A percentile compares a stretch with the other conserved stretches of the same genome.
These are phyloP conservation scores for Blastomyces emzantsi DNA, from an alignment of 2,329 filamentous ascomycete species.

Conservation along the genomic window DNA sequence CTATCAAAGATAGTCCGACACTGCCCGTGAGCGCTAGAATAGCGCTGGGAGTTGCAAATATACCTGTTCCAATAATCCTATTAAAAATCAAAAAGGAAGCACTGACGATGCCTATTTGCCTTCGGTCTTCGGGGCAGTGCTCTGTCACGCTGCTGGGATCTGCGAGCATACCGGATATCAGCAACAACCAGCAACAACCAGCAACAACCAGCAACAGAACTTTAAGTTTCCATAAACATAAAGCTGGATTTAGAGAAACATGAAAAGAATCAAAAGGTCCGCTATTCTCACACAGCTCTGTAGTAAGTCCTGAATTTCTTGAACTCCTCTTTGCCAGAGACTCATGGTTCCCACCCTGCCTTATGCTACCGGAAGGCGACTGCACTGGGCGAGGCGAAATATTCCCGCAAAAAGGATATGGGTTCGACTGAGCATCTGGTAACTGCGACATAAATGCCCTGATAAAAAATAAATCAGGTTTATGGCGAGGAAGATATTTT, in stretches of 20 bases:
- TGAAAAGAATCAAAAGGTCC: not conserved
- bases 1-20: conserved; percentile 40
- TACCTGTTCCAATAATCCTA: conserved; percentile 42
- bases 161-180: not conserved
- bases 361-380: not conserved
- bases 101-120: conserved; percentile 34
- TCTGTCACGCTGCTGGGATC: conserved; percentile 15
- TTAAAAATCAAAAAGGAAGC: conserved; percentile 43
- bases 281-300: conserved; percentile 1
- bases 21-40: conserved; percentile 39
- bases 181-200: not conserved
- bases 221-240: not conserved
- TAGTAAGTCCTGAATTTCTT: not conserved
- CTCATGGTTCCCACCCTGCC: not conserved
- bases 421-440: not conserved
- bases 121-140: conserved; percentile 30
- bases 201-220: not conserved
- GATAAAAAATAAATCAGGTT: not conserved
- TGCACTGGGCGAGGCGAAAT: conserved; percentile 10
- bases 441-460: conserved; percentile 2
- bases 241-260: not conserved
- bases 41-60: conserved; percentile 42
- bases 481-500: not conserved
- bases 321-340: not conserved
- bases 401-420: not conserved